Conservation (phyloP, 2,329 filamentous ascomycete species). For the Fusarium xylarioides region DNA sequence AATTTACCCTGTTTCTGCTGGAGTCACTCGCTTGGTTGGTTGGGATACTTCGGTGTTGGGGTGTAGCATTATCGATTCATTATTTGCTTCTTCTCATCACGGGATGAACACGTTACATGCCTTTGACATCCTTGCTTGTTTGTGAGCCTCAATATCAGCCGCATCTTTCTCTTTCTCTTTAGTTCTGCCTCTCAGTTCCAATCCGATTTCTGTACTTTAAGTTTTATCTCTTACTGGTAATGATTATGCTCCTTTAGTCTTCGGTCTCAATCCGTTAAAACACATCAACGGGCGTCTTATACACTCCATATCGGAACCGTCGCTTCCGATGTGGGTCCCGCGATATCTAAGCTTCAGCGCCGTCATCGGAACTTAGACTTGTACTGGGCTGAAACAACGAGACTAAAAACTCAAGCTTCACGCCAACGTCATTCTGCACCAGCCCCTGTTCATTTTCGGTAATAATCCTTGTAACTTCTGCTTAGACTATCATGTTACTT, state of each 20-base stretch:
- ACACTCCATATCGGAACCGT: slow-evolving; percentile 28
- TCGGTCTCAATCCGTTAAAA: not conserved
- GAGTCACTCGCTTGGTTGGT: not conserved
- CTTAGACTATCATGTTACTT: slow-evolving; percentile 24
- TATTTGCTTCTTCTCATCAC: slow-evolving; percentile 14
- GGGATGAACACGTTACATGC: slow-evolving; percentile 5
- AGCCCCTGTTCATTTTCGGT: slow-evolving; percentile 27
- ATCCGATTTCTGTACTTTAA: not conserved
- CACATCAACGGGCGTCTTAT: not conserved
- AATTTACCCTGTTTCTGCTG: not conserved
- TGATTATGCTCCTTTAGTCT: not conserved
- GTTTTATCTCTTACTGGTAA: not conserved
- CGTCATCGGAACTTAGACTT: slow-evolving; percentile 35
- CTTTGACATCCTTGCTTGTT: slow-evolving; percentile 16
- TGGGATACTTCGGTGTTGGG: slow-evolving; percentile 42
- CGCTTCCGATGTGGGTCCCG: slow-evolving; percentile 30
- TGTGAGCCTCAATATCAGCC: not conserved
- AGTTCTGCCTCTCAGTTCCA: not conserved
- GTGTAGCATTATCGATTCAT: slow-evolving; percentile 10
- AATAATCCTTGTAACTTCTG: slow-evolving; percentile 33
- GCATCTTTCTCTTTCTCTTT: not conserved
- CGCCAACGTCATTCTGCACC: slow-evolving; percentile 32
- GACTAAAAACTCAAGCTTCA: slow-evolving; percentile 25
- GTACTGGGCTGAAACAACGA: slow-evolving; percentile 27
- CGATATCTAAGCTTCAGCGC: not conserved